These are phyloP conservation scores for Smittium culicis DNA, from an alignment of 371 early-diverging fungal genomes.

Conservation along the genomic window DNA sequence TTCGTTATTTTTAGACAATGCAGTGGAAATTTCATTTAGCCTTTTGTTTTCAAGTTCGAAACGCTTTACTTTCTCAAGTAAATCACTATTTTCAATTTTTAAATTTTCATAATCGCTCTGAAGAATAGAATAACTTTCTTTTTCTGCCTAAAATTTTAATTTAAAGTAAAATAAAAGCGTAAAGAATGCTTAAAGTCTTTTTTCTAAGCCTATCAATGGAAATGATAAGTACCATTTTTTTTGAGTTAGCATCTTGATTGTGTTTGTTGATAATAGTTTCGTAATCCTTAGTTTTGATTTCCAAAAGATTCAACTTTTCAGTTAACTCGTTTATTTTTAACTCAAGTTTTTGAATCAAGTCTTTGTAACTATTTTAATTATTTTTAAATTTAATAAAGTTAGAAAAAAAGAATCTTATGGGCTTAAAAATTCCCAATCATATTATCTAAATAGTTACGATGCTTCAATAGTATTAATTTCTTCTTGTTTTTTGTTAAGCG, in stretches of 20 bases:
- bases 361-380: neutral
- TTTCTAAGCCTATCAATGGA: no score
- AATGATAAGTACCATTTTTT: neutral
- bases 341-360: neutral
- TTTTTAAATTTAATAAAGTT: neutral
- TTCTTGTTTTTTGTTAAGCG: neutral
- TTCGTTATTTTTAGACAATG: no score
- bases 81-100: no score
- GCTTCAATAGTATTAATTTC: neutral
- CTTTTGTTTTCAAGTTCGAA: no score
- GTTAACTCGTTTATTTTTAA: neutral
- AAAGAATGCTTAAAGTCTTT: no score
- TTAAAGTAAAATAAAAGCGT: no score
- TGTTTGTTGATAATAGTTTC: neutral
- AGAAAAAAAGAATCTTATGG: neutral
- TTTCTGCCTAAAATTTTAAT: no score
- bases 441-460: neutral
- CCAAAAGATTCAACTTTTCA: neutral
- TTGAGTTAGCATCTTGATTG: neutral
- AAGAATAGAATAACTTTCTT: no score
- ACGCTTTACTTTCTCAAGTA: no score
- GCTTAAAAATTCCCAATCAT: no score
- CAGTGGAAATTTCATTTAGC: no score
- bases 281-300: neutral
- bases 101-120: neutral